Evolutionary conservation across 1,284 basidiomycete genomes (phyloP).

Genomic region (Cryptococcus sp.): DNA sequence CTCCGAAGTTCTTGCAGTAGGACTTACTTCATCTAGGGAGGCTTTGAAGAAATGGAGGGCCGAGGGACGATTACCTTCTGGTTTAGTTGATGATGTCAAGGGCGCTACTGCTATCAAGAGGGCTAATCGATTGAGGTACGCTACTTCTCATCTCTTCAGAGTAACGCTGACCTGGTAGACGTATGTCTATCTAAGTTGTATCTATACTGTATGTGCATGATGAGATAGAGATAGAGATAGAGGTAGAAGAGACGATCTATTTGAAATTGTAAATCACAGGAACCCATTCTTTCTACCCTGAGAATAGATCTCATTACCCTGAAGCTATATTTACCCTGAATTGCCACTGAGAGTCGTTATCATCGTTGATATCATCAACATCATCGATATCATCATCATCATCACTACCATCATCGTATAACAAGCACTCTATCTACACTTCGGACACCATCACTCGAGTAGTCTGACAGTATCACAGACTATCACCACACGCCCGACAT

Average conservation of each 20-base stretch:
- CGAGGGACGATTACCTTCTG: slow-evolving; percentile 71
- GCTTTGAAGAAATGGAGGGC: slow-evolving; percentile 74
- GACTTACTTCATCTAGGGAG: slow-evolving; percentile 69
- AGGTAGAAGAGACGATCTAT: no score
- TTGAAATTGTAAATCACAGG: no score
- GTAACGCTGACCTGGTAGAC: no score
- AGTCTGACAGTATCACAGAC: no score
- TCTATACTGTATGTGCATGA: neutral
- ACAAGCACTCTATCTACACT: no score
- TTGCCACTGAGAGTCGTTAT: neutral
- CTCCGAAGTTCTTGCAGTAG: slow-evolving; percentile 65
- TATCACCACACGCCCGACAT: no score
- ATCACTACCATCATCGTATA: no score
- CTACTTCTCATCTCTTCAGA: neutral
- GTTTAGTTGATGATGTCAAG: slow-evolving; percentile 54
- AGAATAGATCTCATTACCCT: no score
- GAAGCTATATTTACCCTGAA: neutral
- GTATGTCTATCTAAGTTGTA: slow-evolving; percentile 22
- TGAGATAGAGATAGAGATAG: slow-evolving; percentile 1
- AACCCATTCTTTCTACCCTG: no score
- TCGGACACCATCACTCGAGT: no score
- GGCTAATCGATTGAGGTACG: slow-evolving; percentile 35
- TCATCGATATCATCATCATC: neutral
- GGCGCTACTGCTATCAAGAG: slow-evolving; percentile 26
- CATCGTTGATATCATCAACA: neutral